Evolutionary conservation across 2,329 filamentous ascomycete genomes (phyloP).

Genomic region (Ophiostoma piceae): DNA sequence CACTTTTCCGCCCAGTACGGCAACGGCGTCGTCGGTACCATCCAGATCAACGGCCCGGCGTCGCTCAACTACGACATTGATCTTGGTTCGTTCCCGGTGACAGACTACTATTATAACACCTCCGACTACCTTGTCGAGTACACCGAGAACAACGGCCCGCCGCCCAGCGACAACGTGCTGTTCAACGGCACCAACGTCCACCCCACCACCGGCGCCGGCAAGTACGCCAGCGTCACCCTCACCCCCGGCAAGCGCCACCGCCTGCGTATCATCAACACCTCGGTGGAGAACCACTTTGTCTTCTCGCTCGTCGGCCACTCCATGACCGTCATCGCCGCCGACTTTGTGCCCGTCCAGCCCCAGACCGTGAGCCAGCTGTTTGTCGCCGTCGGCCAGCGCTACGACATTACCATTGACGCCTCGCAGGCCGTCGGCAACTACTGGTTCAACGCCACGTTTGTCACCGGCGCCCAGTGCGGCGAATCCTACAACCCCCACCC

Average conservation of each 20-base stretch:
- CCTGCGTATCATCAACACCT: conserved; percentile 49
- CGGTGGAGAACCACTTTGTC: conserved; percentile 44
- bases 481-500: conserved; percentile 30
- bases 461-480: conserved; percentile 27
- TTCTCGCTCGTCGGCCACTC: conserved; percentile 47
- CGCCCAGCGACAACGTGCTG: conserved; percentile 39
- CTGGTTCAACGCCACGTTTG: conserved; percentile 31
- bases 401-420: conserved; percentile 45
- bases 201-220: conserved; percentile 32
- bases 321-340: conserved; percentile 47
- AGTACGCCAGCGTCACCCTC: conserved; percentile 36
- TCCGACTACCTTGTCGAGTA: conserved; percentile 37
- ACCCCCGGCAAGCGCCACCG: conserved; percentile 44
- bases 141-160: conserved; percentile 30
- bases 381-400: conserved; percentile 44
- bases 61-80: conserved; percentile 45
- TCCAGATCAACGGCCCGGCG: conserved; percentile 44
- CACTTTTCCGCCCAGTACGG: conserved; percentile 46
- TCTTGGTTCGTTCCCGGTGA: conserved; percentile 46
- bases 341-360: conserved; percentile 49
- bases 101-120: conserved; percentile 50
- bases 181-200: conserved; percentile 43
- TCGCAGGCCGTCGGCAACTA: conserved; percentile 33
- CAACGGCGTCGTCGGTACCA: conserved; percentile 47
- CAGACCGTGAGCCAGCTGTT: conserved; percentile 46